Percentiles rank a stretch among this genome's conserved stretches.
phyloP scores from a whole-genome alignment of 495 filamentous ascomycete species.

The Pyrenula massariospora region DNA sequence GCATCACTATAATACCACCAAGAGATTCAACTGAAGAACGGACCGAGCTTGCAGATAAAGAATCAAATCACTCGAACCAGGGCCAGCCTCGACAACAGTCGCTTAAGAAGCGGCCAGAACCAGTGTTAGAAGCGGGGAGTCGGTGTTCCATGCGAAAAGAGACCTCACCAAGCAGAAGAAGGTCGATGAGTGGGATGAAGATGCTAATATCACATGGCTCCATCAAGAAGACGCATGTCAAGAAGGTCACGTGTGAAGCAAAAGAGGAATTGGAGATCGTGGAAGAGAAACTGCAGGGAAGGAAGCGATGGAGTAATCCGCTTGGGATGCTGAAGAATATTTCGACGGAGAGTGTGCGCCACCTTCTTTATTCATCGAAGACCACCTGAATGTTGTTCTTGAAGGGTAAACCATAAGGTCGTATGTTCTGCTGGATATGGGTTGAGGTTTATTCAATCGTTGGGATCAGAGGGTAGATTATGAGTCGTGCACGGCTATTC shows the following conservation, averaged over 20 bases:
- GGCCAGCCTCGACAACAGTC: background rate
- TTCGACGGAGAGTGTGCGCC: conserved; percentile 5
- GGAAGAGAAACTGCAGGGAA: background rate
- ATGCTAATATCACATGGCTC: background rate
- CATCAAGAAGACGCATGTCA: background rate
- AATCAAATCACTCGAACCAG: background rate
- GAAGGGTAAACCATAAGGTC: background rate
- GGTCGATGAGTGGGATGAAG: background rate
- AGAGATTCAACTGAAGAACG: background rate
- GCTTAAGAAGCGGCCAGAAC: background rate
- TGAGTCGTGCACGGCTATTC: too few relatives aligned
- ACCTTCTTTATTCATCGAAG: conserved; percentile 2
- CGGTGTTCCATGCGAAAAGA: background rate
- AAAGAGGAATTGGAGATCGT: background rate
- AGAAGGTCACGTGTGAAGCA: background rate
- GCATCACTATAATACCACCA: conserved; percentile 26
- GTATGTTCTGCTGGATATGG: background rate
- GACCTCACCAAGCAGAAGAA: background rate
- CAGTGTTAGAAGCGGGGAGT: background rate
- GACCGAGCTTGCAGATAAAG: conserved; percentile 5
- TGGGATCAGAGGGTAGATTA: background rate
- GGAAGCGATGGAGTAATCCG: conserved; percentile 6
- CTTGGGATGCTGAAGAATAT: conserved; percentile 1
- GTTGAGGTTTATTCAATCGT: background rate
- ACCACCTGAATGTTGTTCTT: background rate